Evolutionary conservation across 169 alveolate species (phyloP).

Genomic region (Plasmodium adleri): DNA sequence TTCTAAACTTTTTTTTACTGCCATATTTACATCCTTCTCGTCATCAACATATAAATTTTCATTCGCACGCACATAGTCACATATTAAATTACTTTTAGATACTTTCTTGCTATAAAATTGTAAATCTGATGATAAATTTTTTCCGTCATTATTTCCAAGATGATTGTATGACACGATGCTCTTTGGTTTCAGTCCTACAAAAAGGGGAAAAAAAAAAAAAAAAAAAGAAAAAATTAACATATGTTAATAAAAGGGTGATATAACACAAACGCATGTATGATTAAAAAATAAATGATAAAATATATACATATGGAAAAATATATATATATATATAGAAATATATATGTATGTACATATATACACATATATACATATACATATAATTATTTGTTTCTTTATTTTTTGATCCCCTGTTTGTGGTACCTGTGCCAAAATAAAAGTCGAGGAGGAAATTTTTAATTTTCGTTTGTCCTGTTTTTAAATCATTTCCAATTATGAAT

Average conservation of each 20-base stretch:
- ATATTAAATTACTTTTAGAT: slow-evolving; percentile 91
- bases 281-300: background rate
- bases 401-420: too few species aligned
- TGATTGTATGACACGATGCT: slow-evolving; percentile 93
- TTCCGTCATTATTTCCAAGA: slow-evolving; percentile 95
- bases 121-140: slow-evolving; percentile 88
- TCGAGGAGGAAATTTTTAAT: slow-evolving; percentile 91
- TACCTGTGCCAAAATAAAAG: slow-evolving; percentile 79
- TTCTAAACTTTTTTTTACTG: slow-evolving; percentile 81
- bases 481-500: slow-evolving; percentile 92
- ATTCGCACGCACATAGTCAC: slow-evolving; percentile 90
- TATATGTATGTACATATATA: too few species aligned
- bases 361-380: too few species aligned
- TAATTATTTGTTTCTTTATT: too few species aligned
- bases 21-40: slow-evolving; percentile 51
- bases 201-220: background rate
- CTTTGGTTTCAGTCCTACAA: slow-evolving; percentile 91
- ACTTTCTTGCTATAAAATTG: slow-evolving; percentile 91
- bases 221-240: background rate
- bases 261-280: background rate
- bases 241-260: background rate
- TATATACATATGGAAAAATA: too few species aligned
- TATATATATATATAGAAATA: too few species aligned
- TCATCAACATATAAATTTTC: slow-evolving; percentile 83
- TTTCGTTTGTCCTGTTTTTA: slow-evolving; percentile 94